Evolutionary conservation across 75 land plant species (phyloP).

Genomic region (Chamaecyparis obtusa): DNA sequence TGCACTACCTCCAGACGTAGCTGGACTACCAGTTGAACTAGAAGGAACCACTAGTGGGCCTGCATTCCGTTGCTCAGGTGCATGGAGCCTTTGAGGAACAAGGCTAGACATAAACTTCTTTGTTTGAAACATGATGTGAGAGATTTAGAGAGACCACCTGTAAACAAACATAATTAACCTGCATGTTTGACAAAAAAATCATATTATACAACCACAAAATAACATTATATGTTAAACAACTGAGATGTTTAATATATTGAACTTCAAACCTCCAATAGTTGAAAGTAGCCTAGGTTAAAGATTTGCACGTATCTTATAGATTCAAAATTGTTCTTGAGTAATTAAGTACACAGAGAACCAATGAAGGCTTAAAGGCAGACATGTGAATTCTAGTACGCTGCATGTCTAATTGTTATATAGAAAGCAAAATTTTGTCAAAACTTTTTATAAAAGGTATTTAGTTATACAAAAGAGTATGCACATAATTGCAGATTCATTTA

Average conservation of each 20-base stretch:
- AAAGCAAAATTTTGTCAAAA: background rate
- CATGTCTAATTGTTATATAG: background rate
- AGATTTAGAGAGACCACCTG: constrained; percentile 5
- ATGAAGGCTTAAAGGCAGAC: background rate
- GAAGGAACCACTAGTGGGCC: constrained; percentile 25
- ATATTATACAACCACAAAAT: background rate
- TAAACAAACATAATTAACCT: constrained; percentile 5
- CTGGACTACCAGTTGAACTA: constrained; percentile 31
- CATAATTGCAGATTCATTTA: background rate
- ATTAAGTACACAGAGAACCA: background rate
- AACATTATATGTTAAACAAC: background rate
- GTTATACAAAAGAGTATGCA: background rate
- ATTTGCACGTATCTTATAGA: background rate
- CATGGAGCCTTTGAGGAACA: constrained; percentile 36
- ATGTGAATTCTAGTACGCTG: background rate
- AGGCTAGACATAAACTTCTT: constrained; percentile 36
- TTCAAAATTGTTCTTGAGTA: background rate
- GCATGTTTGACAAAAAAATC: background rate
- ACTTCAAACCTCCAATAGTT: background rate
- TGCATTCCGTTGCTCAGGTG: constrained; percentile 19
- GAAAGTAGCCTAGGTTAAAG: background rate
- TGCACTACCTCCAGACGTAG: constrained; percentile 25
- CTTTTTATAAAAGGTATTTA: background rate
- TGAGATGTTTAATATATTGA: background rate
- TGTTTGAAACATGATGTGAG: constrained; percentile 23